Percentiles rank a stretch among this genome's conserved stretches.
phyloP scores from a whole-genome alignment of 345 rosid species.

The Noccaea caerulescens region DNA sequence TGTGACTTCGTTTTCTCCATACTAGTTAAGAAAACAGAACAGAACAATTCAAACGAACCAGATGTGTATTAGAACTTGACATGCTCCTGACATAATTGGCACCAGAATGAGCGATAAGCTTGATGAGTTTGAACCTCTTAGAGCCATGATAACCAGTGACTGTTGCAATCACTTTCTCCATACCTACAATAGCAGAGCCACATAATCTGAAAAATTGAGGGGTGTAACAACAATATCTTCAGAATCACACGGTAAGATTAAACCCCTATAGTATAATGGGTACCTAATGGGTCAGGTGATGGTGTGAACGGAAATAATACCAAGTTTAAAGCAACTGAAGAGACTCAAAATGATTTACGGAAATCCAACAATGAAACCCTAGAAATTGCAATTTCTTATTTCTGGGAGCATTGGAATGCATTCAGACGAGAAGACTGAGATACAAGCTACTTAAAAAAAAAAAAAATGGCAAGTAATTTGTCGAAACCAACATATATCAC shows the following conservation, averaged over 20 bases:
- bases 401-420: too few species aligned
- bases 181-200: constrained; percentile 49
- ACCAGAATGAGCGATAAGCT: constrained; percentile 67
- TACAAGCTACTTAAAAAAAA: too few species aligned
- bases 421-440: too few species aligned
- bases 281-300: too few species aligned
- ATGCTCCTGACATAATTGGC: constrained; percentile 79
- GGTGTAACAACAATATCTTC: background rate
- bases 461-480: too few species aligned
- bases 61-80: constrained; percentile 74
- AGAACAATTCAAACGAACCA: constrained; percentile 52
- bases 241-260: background rate
- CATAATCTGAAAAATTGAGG: background rate
- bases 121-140: constrained; percentile 82
- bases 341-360: background rate
- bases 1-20: background rate
- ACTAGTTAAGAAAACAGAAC: background rate
- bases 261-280: too few species aligned
- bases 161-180: constrained; percentile 89
- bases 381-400: background rate
- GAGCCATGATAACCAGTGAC: constrained; percentile 87
- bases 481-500: too few species aligned
- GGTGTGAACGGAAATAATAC: background rate
- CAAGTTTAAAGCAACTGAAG: background rate
- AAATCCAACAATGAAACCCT: constrained; percentile 19